A percentile compares a stretch with the other conserved stretches of the same genome.
Evolutionary conservation across 441 rosid species (phyloP).

Genomic region (Eutrema salsugineum): DNA sequence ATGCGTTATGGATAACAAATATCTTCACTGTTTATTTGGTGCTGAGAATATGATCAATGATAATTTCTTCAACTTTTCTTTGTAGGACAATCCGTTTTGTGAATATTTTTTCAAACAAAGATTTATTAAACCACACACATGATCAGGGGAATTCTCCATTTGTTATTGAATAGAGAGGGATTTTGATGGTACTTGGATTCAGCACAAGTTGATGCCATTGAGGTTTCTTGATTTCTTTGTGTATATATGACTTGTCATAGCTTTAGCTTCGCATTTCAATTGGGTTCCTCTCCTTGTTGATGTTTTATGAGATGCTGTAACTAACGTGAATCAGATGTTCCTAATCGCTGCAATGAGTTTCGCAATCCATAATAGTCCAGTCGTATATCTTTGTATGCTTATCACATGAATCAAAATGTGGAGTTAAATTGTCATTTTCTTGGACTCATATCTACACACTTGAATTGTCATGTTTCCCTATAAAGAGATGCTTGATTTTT

Average conservation of each 20-base stretch:
- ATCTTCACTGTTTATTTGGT: neutral
- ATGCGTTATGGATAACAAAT: neutral
- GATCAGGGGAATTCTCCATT: neutral
- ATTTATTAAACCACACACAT: neutral
- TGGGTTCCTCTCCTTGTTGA: neutral
- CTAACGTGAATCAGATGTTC: neutral
- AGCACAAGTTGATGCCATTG: neutral
- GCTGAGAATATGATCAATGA: neutral
- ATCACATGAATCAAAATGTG: neutral
- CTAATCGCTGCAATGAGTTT: no score
- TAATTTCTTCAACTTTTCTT: neutral
- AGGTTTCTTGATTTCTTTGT: neutral
- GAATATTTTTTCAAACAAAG: neutral
- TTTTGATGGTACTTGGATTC: neutral
- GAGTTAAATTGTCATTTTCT: neutral
- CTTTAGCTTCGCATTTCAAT: neutral
- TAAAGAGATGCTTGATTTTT: no score
- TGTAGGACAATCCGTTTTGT: neutral
- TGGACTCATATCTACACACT: no score
- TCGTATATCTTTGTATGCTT: constrained; percentile 1
- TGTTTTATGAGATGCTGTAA: neutral
- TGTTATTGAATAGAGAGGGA: neutral
- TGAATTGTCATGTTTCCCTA: no score
- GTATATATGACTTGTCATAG: neutral
- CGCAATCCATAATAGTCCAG: neutral